A percentile compares a stretch with the other conserved stretches of the same genome.
phyloP scores from a whole-genome alignment of 257 asterid species.

The Solanum pinnatisectum region DNA sequence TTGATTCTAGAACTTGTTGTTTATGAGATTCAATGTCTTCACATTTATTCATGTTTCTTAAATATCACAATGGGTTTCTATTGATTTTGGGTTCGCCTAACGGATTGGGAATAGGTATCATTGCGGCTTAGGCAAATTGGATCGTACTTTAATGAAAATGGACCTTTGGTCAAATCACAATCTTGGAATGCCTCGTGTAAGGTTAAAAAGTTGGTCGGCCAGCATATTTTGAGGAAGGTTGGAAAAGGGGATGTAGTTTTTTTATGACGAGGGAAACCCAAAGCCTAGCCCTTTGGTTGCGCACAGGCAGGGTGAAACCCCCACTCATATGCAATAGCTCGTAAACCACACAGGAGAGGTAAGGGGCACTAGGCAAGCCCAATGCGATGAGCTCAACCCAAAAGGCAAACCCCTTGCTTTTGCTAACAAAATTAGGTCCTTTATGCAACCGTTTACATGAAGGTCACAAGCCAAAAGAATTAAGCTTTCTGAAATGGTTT shows the following conservation, averaged over 20 bases:
- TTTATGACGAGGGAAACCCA: neutral
- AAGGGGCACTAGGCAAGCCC: too few species aligned
- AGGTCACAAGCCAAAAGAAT: neutral
- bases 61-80: neutral
- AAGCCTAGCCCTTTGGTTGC: neutral
- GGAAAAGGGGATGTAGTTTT: neutral
- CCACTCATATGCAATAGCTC: too few species aligned
- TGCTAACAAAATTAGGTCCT: neutral
- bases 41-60: neutral
- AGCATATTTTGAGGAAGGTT: neutral
- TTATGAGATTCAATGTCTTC: neutral
- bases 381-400: too few species aligned
- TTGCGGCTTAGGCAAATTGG: neutral
- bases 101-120: neutral
- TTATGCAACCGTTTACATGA: neutral
- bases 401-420: too few species aligned
- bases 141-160: neutral
- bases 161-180: neutral
- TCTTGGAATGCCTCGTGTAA: neutral
- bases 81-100: neutral
- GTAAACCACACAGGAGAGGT: too few species aligned
- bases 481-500: neutral
- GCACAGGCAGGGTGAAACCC: neutral
- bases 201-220: neutral
- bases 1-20: neutral